Evolutionary conservation across 148 eudicot genomes (phyloP).

Genomic region (Pouteria glomerata): DNA sequence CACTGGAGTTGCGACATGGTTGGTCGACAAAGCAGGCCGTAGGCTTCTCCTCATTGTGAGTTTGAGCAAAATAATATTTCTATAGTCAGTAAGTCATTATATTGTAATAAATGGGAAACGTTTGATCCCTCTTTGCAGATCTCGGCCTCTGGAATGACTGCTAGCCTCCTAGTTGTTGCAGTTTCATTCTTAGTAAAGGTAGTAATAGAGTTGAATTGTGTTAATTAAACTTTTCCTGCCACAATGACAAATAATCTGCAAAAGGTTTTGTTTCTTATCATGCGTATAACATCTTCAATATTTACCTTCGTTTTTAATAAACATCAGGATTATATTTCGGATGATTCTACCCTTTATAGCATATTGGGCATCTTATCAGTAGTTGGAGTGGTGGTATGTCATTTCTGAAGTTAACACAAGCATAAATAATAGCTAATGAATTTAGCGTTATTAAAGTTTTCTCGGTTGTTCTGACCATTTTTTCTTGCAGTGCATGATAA

Average conservation of each 20-base stretch:
- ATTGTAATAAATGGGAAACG: neutral
- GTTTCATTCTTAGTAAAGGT: slow-evolving; percentile 77
- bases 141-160: slow-evolving; percentile 69
- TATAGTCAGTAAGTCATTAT: neutral
- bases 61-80: slow-evolving; percentile 1
- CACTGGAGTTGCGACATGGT: slow-evolving; percentile 72
- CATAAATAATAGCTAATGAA: neutral
- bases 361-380: slow-evolving; percentile 58
- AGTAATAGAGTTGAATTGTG: slow-evolving; percentile 1
- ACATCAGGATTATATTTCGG: slow-evolving; percentile 43
- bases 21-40: slow-evolving; percentile 92
- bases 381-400: slow-evolving; percentile 90
- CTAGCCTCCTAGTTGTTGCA: slow-evolving; percentile 71
- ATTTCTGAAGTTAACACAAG: neutral
- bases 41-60: slow-evolving; percentile 83
- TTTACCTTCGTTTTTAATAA: neutral
- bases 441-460: neutral
- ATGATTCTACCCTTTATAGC: slow-evolving; percentile 47
- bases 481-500: slow-evolving; percentile 61
- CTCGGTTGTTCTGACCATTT: slow-evolving; percentile 10
- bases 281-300: neutral
- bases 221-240: neutral
- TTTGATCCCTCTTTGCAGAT: slow-evolving; percentile 34
- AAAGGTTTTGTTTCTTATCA: neutral
- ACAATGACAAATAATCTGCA: neutral